A percentile compares a stretch with the other conserved stretches of the same genome.
Conservation (phyloP, 768 basidiomycete genomes). For the Lenzites betulinus region DNA sequence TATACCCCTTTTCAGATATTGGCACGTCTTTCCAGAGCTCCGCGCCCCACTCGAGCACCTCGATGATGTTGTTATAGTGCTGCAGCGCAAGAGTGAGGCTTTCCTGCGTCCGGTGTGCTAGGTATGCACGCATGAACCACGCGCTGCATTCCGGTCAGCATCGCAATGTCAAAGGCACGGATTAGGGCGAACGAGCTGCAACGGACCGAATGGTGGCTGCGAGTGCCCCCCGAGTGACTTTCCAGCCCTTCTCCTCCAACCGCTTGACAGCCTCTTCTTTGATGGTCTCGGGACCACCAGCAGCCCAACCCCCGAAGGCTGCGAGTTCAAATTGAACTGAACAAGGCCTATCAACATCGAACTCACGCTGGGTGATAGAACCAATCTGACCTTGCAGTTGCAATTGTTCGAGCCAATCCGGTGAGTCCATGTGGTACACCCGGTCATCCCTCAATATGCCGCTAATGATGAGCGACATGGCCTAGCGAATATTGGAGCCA, state of each 20-base stretch:
- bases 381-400: constrained; percentile 39
- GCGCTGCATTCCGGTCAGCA: not conserved
- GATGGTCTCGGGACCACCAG: constrained; percentile 36
- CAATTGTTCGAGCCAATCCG: constrained; percentile 38
- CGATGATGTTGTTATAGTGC: constrained; percentile 15
- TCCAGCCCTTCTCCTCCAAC: constrained; percentile 27
- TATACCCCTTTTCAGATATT: constrained; percentile 6
- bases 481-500: constrained; percentile 26
- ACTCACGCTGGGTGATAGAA: not conserved
- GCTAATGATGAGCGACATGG: constrained; percentile 35
- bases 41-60: constrained; percentile 24
- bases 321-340: constrained; percentile 37
- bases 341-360: too few species aligned
- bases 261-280: constrained; percentile 36
- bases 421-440: constrained; percentile 38
- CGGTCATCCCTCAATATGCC: constrained; percentile 43
- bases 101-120: constrained; percentile 5
- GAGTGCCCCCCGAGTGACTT: constrained; percentile 29
- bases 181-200: not conserved
- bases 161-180: not conserved
- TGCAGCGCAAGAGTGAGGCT: constrained; percentile 5
- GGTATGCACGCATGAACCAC: constrained; percentile 19
- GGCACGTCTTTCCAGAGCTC: constrained; percentile 15
- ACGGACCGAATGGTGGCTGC: constrained; percentile 17
- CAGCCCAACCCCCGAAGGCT: constrained; percentile 35